These are phyloP conservation scores for Quercus berberidifolia DNA, from an alignment of 306 rosid genomes.

Conservation along the genomic window DNA sequence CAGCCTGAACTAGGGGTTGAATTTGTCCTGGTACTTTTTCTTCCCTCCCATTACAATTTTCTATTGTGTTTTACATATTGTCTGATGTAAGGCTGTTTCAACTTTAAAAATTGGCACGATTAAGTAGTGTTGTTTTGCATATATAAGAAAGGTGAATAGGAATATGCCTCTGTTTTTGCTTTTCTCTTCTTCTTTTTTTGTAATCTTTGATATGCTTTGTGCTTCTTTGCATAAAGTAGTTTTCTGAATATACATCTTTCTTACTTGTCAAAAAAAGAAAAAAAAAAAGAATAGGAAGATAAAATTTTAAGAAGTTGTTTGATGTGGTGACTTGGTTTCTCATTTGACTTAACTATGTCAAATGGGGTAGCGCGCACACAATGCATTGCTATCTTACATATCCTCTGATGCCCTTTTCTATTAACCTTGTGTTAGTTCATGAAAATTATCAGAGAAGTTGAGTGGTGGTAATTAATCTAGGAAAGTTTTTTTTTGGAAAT, in stretches of 20 bases:
- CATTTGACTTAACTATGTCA: background rate
- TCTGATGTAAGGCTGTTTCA: background rate
- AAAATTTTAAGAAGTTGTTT: background rate
- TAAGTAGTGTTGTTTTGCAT: background rate
- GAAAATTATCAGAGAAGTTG: background rate
- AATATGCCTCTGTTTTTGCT: background rate
- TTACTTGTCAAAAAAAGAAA: too few species aligned
- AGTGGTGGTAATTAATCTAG: background rate
- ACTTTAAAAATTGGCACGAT: background rate
- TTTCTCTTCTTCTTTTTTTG: too few species aligned
- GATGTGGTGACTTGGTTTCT: background rate
- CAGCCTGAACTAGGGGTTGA: slow-evolving; percentile 79
- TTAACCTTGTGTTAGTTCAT: background rate
- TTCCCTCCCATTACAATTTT: slow-evolving; percentile 8
- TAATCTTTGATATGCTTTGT: too few species aligned
- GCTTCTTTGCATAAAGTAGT: too few species aligned
- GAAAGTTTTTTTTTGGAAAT: background rate
- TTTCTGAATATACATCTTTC: too few species aligned
- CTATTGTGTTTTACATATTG: background rate
- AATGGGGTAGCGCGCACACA: background rate
- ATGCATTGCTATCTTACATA: background rate
- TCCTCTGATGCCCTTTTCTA: background rate
- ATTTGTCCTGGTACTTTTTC: slow-evolving; percentile 65
- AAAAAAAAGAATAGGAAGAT: too few species aligned
- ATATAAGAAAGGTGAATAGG: background rate